Evolutionary conservation across 2,329 filamentous ascomycete genomes (phyloP).

Genomic region (Pseudocercospora musae): DNA sequence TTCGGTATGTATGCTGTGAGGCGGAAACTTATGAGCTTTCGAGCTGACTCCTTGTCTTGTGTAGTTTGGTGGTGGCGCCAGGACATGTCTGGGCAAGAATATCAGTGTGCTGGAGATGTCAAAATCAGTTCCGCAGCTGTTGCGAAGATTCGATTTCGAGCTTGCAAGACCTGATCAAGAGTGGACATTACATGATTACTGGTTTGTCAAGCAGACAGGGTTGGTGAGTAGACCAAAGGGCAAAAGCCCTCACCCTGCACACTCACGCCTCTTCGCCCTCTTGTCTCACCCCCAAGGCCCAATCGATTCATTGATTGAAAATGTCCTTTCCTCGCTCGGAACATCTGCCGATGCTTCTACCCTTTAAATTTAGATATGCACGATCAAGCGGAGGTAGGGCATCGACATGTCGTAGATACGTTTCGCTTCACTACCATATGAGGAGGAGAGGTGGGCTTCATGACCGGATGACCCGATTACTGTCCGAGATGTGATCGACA

Average conservation of each 20-base stretch:
- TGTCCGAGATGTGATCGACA: too few species aligned
- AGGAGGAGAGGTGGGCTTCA: too few species aligned
- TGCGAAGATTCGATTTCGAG: slow-evolving; percentile 25
- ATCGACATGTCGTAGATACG: background rate
- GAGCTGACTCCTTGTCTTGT: background rate
- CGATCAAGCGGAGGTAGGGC: slow-evolving; percentile 16
- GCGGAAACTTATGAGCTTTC: background rate
- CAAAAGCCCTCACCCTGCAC: too few species aligned
- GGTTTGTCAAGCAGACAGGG: slow-evolving; percentile 2
- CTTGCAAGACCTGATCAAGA: slow-evolving; percentile 24
- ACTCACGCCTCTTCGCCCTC: too few species aligned
- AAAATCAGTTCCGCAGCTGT: slow-evolving; percentile 31
- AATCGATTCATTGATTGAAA: too few species aligned
- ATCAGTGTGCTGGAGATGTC: slow-evolving; percentile 30
- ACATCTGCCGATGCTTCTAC: too few species aligned
- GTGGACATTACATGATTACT: slow-evolving; percentile 18
- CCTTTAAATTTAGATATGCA: too few species aligned
- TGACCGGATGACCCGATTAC: too few species aligned
- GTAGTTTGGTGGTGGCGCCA: slow-evolving; percentile 22
- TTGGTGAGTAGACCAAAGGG: too few species aligned
- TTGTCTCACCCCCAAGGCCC: too few species aligned
- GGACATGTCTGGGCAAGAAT: slow-evolving; percentile 22
- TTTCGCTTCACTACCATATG: background rate
- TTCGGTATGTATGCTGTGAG: background rate
- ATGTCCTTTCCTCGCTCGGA: too few species aligned